These are phyloP conservation scores for Chlorella variabilis DNA, from an alignment of 163 green algal species.

Conservation along the genomic window DNA sequence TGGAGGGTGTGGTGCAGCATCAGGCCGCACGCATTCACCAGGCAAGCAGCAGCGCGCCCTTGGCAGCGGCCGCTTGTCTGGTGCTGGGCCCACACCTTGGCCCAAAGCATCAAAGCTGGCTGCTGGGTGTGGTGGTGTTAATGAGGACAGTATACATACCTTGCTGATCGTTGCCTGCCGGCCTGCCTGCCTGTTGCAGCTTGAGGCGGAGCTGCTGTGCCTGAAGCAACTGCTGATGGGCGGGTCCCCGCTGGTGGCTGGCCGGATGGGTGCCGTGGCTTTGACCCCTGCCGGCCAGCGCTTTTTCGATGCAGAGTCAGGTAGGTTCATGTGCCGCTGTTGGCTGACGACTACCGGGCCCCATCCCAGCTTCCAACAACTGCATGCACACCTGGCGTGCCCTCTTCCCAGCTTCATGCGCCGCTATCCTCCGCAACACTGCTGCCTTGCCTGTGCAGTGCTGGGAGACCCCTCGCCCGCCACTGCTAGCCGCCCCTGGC, in stretches of 20 bases:
- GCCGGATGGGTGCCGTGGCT: neutral
- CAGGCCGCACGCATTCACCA: conserved; percentile 18
- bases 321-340: neutral
- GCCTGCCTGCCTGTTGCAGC: conserved; percentile 7
- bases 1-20: neutral
- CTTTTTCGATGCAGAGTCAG: conserved; percentile 8
- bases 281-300: conserved; percentile 5
- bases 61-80: no score
- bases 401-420: no score
- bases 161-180: neutral
- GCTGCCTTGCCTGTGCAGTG: neutral
- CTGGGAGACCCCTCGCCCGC: neutral
- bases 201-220: conserved; percentile 20
- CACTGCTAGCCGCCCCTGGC: neutral
- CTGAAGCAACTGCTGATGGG: conserved; percentile 21
- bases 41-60: neutral
- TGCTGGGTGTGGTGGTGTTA: no score
- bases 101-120: no score
- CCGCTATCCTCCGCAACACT: no score
- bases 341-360: no score
- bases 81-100: no score
- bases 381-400: no score
- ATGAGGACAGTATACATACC: no score
- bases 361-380: no score
- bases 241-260: conserved; percentile 9